Evolutionary conservation across 2,329 filamentous ascomycete species (phyloP).

Genomic region (Chlorencoelia australis): DNA sequence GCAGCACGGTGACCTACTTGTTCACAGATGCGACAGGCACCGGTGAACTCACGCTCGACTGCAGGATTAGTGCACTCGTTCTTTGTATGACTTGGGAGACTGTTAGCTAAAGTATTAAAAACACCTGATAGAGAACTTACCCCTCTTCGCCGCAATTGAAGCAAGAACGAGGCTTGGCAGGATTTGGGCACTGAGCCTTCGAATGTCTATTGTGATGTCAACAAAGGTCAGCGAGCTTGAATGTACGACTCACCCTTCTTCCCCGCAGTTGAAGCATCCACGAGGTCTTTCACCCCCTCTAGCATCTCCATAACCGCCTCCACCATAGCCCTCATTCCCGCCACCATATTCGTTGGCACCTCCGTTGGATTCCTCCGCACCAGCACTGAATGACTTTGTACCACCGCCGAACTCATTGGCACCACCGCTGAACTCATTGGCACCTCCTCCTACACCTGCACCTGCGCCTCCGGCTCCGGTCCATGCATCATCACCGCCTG

Average conservation of each 20-base stretch:
- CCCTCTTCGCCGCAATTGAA: constrained; percentile 54
- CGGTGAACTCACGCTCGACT: constrained; percentile 37
- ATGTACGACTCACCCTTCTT: constrained; percentile 34
- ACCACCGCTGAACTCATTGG: constrained; percentile 1
- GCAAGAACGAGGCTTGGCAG: constrained; percentile 16
- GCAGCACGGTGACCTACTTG: constrained; percentile 44
- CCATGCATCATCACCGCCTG: constrained; percentile 6
- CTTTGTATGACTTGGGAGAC: constrained; percentile 44
- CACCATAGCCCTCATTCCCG: constrained; percentile 7
- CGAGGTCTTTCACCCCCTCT: constrained; percentile 21
- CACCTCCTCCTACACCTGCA: constrained; percentile 3
- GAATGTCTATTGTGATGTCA: constrained; percentile 7
- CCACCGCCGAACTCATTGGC: not conserved
- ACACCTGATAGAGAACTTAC: constrained; percentile 32
- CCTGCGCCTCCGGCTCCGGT: not conserved
- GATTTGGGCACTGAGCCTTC: constrained; percentile 18
- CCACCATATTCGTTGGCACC: constrained; percentile 7
- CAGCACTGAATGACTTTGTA: not conserved
- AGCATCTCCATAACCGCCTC: constrained; percentile 13
- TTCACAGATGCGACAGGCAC: constrained; percentile 49
- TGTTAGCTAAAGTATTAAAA: constrained; percentile 9
- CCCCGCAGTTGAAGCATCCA: constrained; percentile 50
- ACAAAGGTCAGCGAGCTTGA: constrained; percentile 20
- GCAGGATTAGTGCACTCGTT: constrained; percentile 48
- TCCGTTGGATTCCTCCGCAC: constrained; percentile 5